A percentile compares a stretch with the other conserved stretches of the same genome.
These are phyloP conservation scores for Coniochaeta prunicola DNA, from an alignment of 2,329 filamentous ascomycete species.

Conservation along the genomic window DNA sequence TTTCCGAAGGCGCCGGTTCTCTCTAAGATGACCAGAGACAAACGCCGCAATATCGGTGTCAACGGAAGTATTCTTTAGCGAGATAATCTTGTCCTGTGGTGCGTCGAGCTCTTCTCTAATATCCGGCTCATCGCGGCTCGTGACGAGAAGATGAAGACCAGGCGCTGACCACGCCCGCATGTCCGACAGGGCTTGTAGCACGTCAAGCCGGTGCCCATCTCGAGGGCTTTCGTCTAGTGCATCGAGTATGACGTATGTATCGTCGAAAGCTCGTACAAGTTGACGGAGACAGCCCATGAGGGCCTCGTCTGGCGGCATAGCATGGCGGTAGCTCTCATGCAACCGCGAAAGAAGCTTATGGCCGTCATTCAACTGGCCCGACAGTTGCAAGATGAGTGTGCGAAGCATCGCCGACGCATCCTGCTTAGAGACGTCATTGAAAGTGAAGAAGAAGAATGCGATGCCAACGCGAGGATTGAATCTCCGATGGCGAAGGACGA, in stretches of 20 bases:
- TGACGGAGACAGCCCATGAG: constrained; percentile 15
- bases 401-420: constrained; percentile 21
- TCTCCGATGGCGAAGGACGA: constrained; percentile 12
- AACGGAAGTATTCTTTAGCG: constrained; percentile 8
- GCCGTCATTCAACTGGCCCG: constrained; percentile 14
- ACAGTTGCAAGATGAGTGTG: constrained; percentile 25
- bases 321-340: constrained; percentile 9
- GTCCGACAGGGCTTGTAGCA: constrained; percentile 18
- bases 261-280: constrained; percentile 17
- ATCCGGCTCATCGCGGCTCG: constrained; percentile 24
- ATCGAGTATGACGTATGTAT: constrained; percentile 27
- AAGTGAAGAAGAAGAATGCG: constrained; percentile 32
- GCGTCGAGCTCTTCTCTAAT: constrained; percentile 17
- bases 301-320: constrained; percentile 11
- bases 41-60: constrained; percentile 21
- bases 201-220: constrained; percentile 13
- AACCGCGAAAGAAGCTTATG: constrained; percentile 11
- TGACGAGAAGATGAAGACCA: constrained; percentile 21
- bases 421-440: constrained; percentile 26
- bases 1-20: constrained; percentile 13
- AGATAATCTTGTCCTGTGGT: constrained; percentile 11
- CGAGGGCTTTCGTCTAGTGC: constrained; percentile 28
- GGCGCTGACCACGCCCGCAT: constrained; percentile 15
- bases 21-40: constrained; percentile 14
- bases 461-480: constrained; percentile 17